phyloP scores from a whole-genome alignment of 179 eudicot genomes.

The Nepenthes alata region DNA sequence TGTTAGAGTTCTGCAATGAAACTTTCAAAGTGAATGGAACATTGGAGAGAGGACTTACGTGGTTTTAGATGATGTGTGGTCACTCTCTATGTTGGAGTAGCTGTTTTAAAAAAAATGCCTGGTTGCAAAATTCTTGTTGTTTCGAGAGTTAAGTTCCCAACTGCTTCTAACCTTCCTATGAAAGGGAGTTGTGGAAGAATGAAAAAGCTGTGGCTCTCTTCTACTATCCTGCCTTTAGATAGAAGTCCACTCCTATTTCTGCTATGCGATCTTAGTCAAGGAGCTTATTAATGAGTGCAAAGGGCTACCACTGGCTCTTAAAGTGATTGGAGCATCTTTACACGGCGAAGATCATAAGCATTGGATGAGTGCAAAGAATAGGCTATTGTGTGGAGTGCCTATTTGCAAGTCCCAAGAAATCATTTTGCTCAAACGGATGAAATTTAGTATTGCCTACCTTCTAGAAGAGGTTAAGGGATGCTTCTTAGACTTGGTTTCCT shows the following conservation, averaged over 20 bases:
- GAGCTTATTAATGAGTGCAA: conserved; percentile 72
- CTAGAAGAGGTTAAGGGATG: conserved; percentile 61
- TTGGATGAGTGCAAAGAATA: conserved; percentile 70
- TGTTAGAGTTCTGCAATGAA: conserved; percentile 27
- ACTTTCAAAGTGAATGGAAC: conserved; percentile 16
- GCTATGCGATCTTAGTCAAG: conserved; percentile 37
- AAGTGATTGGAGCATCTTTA: conserved; percentile 79
- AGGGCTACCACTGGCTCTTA: conserved; percentile 81
- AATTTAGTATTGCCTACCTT: conserved; percentile 50
- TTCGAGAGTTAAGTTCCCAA: conserved; percentile 56
- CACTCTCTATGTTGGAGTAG: conserved; percentile 47
- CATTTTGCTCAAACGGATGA: conserved; percentile 62
- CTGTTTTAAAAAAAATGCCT: conserved; percentile 35
- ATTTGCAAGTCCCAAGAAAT: conserved; percentile 67
- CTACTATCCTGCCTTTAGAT: conserved; percentile 63
- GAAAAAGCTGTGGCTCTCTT: conserved; percentile 61
- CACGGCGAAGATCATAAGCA: conserved; percentile 50
- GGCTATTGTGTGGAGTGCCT: conserved; percentile 56
- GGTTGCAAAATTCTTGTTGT: conserved; percentile 70
- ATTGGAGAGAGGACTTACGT: conserved; percentile 26
- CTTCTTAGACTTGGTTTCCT: conserved; percentile 75
- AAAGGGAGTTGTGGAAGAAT: conserved; percentile 49
- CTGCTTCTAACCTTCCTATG: conserved; percentile 43
- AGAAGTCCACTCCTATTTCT: conserved; percentile 32
- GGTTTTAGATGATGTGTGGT: conserved; percentile 90